Percentiles rank a stretch among this genome's conserved stretches.
Conservation (phyloP, 495 filamentous ascomycete species). For the Annulohypoxylon stygium region DNA sequence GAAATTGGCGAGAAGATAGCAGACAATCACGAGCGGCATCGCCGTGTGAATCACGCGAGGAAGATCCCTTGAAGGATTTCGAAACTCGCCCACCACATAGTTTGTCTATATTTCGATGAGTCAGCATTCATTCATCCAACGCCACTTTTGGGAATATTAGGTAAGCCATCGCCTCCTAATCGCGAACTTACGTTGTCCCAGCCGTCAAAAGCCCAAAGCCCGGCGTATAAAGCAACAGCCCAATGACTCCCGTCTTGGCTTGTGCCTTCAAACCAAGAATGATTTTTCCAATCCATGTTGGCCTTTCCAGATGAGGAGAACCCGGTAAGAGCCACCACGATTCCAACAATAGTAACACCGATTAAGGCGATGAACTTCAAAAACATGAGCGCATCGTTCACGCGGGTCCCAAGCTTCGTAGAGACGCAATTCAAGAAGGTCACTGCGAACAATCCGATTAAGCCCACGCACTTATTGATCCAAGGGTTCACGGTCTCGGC, state of each 20-base stretch:
- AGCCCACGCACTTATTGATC: constrained; percentile 90
- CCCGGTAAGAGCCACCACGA: constrained; percentile 90
- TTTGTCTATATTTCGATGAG: constrained; percentile 74
- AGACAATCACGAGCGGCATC: constrained; percentile 92
- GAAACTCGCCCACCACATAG: constrained; percentile 96
- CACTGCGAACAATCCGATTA: constrained; percentile 79
- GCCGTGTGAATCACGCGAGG: constrained; percentile 96
- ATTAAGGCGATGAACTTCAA: constrained; percentile 93
- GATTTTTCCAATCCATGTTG: constrained; percentile 87
- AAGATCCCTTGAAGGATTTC: constrained; percentile 88
- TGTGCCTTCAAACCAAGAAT: constrained; percentile 90
- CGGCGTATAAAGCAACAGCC: constrained; percentile 94
- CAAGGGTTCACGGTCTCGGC: constrained; percentile 80
- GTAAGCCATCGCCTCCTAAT: background rate
- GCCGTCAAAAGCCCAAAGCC: constrained; percentile 97
- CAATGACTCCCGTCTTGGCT: constrained; percentile 81
- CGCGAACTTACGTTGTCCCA: constrained; percentile 90
- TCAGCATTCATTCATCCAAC: constrained; percentile 20
- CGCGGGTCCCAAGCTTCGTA: constrained; percentile 84
- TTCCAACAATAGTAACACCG: constrained; percentile 86
- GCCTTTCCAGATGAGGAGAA: constrained; percentile 79
- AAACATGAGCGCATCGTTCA: constrained; percentile 94
- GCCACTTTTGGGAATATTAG: background rate
- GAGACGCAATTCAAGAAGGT: constrained; percentile 91
- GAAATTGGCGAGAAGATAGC: constrained; percentile 90